Evolutionary conservation across 148 eudicot species (phyloP), one percentile per base, ranked within the genome.

Genomic region (Beta vulgaris): DNA sequence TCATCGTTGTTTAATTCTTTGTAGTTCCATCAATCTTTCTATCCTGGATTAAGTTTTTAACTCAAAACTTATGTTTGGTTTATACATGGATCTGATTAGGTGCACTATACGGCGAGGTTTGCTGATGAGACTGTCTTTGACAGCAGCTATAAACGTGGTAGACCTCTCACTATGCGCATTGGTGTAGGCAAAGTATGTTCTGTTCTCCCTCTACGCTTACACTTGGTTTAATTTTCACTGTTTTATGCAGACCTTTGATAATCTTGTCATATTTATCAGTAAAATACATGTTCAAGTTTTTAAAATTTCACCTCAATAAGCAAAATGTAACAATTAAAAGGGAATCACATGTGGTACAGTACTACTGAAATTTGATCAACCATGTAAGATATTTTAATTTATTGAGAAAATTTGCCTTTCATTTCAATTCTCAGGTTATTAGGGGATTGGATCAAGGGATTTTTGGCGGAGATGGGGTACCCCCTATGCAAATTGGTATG

Each of bases 381-480:
- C 36, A 62, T 35, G 2, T 60, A 31, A 31, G 29, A 9, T 25
- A 3, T 28, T 28, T 11, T 25, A 3, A 9, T 28, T 11, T 64
- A 28, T 6, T 44, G 35, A 18, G 39, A 34, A 19, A 11, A 7
- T 54, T 42, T 11, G 18, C 28, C 2, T 43, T 59, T 23, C 25
- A 46, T 53, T 68, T 57, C 23, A 54, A 69, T 14, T 67, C 59
- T 26, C 86, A 91, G 97, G 91, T 89, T 61, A 91, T 93, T 25
- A 91, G 40, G 75, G 97, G 98, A 83, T 81, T 93, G 82, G 98
- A 93, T 81, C 97, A 93, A 82, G 98, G 98, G 57, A 93, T 93
- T 54, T 78, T 83, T 59, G 98, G 98, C 42, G 97, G 93, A 76
- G 94, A 89, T 72, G 98, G 96, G 23, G 90, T 93, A 40, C 98